Percentiles rank a stretch among this genome's conserved stretches.
Conservation (phyloP, 2,329 filamentous ascomycete genomes). For the Xylaria sp. region DNA sequence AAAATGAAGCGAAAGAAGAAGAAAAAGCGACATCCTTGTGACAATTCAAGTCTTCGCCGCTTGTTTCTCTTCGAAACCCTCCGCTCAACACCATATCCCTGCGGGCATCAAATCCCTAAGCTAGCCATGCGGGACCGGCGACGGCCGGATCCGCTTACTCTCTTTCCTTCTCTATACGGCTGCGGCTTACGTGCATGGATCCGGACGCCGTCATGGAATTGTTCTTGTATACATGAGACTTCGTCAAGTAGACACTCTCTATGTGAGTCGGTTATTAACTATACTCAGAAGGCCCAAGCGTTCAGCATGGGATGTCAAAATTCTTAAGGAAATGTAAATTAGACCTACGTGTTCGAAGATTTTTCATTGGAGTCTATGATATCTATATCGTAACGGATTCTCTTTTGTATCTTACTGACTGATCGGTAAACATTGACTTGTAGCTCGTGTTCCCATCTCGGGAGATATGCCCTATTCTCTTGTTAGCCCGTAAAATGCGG, state of each 20-base stretch:
- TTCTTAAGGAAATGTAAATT: not conserved
- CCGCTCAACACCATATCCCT: not conserved
- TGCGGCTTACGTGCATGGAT: not conserved
- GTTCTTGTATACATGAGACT: not conserved
- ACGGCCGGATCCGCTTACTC: not conserved
- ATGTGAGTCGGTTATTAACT: no score
- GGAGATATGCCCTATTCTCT: no score
- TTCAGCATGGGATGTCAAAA: not conserved
- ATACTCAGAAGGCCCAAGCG: not conserved
- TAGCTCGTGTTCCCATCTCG: no score
- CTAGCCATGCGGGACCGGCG: not conserved
- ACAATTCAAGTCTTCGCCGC: constrained; percentile 1
- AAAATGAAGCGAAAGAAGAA: no score
- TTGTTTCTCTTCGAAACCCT: constrained; percentile 6
- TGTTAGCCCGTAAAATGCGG: no score
- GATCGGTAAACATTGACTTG: no score
- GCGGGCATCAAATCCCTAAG: not conserved
- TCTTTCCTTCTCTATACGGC: not conserved
- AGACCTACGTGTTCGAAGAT: no score
- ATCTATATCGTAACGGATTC: no score
- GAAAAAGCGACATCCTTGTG: not conserved
- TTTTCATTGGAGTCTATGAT: no score
- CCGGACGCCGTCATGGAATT: not conserved
- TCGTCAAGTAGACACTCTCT: not conserved
- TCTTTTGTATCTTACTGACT: no score